A percentile compares a stretch with the other conserved stretches of the same genome.
Evolutionary conservation across 2,329 filamentous ascomycete species (phyloP).

Genomic region (Stenocarpella maydis): DNA sequence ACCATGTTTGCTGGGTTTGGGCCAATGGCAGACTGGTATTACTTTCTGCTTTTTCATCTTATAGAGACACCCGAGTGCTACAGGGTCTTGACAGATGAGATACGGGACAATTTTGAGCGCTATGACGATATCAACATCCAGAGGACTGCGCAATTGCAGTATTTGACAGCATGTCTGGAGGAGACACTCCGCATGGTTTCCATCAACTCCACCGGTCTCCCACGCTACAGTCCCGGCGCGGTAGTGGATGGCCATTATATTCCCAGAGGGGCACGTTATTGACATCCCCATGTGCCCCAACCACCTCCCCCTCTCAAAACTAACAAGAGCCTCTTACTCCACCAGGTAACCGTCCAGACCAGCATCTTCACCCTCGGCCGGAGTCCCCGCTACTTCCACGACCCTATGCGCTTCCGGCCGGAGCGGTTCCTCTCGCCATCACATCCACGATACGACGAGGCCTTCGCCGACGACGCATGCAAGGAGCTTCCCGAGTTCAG

Average conservation of each 20-base stretch:
- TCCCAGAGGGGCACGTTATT: neutral
- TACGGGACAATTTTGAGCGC: neutral
- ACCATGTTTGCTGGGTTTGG: constrained; percentile 14
- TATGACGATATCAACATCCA: constrained; percentile 1
- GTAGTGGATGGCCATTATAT: constrained; percentile 16
- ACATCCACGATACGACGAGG: neutral
- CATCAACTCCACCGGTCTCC: neutral
- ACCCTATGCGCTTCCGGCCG: constrained; percentile 12
- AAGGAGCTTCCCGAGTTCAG: neutral
- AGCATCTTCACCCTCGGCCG: constrained; percentile 1
- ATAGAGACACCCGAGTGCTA: neutral
- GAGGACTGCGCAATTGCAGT: neutral
- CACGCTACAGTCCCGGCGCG: neutral
- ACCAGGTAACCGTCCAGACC: constrained; percentile 2
- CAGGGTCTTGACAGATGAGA: neutral
- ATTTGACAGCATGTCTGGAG: constrained; percentile 5
- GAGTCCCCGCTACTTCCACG: constrained; percentile 1
- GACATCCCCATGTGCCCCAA: neutral
- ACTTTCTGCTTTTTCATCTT: neutral
- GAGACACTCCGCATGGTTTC: constrained; percentile 5
- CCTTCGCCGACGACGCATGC: neutral
- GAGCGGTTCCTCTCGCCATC: neutral
- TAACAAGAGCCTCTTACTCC: neutral
- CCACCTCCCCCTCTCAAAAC: too few relatives aligned
- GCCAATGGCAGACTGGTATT: constrained; percentile 10